Evolutionary conservation across 495 filamentous ascomycete species (phyloP).

Genomic region (Letharia columbiana): DNA sequence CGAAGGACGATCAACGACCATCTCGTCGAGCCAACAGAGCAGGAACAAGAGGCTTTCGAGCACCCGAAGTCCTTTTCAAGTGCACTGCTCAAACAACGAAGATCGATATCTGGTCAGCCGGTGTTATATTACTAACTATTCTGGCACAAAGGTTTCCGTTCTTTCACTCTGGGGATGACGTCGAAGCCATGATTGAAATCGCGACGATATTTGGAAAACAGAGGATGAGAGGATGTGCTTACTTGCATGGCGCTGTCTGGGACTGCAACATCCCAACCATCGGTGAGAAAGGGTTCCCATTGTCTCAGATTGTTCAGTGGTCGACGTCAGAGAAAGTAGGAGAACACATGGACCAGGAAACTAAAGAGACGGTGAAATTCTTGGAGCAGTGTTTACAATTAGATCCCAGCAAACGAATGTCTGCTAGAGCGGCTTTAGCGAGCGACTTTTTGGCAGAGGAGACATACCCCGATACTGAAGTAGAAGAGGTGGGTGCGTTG

Average conservation of each 20-base stretch:
- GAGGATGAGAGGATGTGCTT: constrained; percentile 72
- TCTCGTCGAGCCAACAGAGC: constrained; percentile 87
- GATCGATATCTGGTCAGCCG: constrained; percentile 95
- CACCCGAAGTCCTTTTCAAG: constrained; percentile 94
- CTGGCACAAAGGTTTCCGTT: constrained; percentile 89
- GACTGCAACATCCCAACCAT: constrained; percentile 89
- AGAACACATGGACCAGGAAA: constrained; percentile 44
- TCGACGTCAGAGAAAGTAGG: constrained; percentile 54
- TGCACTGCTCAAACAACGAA: constrained; percentile 94
- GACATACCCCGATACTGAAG: constrained; percentile 25
- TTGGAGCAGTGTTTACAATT: constrained; percentile 60
- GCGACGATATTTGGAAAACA: constrained; percentile 84
- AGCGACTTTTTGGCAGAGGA: constrained; percentile 23
- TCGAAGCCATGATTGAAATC: constrained; percentile 95
- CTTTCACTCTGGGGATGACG: constrained; percentile 93
- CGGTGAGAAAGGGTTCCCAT: constrained; percentile 69
- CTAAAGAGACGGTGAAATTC: constrained; percentile 58
- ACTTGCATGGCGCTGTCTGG: constrained; percentile 77
- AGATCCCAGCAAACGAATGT: constrained; percentile 62
- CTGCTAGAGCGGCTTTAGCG: constrained; percentile 56
- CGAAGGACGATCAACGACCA: constrained; percentile 76
- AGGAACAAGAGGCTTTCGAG: constrained; percentile 92
- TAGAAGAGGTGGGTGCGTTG: constrained; percentile 44
- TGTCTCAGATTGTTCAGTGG: constrained; percentile 93
- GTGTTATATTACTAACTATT: constrained; percentile 87